These are phyloP conservation scores for Dendrothele bispora DNA, from an alignment of 768 basidiomycete genomes.

Conservation along the genomic window DNA sequence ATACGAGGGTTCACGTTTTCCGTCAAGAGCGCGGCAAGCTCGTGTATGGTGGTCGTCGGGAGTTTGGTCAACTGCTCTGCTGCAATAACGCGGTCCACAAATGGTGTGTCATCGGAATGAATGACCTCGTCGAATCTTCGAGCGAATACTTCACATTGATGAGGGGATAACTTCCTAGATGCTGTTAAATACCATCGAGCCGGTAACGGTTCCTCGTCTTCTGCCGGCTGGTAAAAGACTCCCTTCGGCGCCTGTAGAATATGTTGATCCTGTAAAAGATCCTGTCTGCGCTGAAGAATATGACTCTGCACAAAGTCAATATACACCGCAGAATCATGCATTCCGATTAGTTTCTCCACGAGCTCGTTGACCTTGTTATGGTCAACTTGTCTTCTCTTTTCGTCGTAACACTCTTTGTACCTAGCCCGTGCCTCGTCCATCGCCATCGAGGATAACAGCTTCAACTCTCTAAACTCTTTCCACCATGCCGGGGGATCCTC, in stretches of 20 bases:
- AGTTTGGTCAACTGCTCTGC: conserved; percentile 16
- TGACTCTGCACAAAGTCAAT: conserved; percentile 11
- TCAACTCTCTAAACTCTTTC: conserved; percentile 16
- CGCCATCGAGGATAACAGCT: conserved; percentile 11
- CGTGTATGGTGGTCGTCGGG: conserved; percentile 18
- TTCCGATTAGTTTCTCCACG: conserved; percentile 12
- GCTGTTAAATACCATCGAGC: conserved; percentile 12
- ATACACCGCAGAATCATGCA: conserved; percentile 15
- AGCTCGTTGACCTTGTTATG: conserved; percentile 10
- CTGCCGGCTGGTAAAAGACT: conserved; percentile 12
- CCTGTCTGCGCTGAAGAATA: conserved; percentile 15
- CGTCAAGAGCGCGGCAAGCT: conserved; percentile 15
- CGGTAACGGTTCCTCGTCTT: conserved; percentile 9
- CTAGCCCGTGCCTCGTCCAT: conserved; percentile 9
- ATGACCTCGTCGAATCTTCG: conserved; percentile 10
- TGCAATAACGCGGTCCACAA: conserved; percentile 10
- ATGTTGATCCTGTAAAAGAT: conserved; percentile 14
- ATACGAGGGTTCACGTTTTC: conserved; percentile 17
- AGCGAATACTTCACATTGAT: conserved; percentile 18
- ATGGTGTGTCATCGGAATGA: conserved; percentile 13
- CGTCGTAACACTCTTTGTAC: conserved; percentile 11
- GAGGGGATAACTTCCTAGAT: conserved; percentile 12
- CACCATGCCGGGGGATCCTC: conserved; percentile 12
- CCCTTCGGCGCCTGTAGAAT: conserved; percentile 12
- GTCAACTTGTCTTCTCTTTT: conserved; percentile 8